phyloP scores from a whole-genome alignment of 768 basidiomycete species.

The Tricholoma hemisulphureum region DNA sequence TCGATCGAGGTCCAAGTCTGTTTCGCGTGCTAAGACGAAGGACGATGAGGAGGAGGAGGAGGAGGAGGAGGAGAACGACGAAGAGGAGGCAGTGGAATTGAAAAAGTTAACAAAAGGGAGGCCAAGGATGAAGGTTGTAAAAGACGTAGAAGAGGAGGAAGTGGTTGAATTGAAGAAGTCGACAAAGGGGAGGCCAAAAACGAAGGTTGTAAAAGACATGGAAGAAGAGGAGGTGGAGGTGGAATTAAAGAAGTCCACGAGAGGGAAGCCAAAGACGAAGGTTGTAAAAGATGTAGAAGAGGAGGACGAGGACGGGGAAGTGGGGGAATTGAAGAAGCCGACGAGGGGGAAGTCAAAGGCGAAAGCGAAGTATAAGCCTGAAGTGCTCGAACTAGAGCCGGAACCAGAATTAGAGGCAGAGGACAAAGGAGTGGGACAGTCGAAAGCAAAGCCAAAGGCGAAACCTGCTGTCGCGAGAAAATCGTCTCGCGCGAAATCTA shows the following conservation, averaged over 20 bases:
- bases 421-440: conserved; percentile 5
- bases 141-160: conserved; percentile 9
- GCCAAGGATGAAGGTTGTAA: conserved; percentile 10
- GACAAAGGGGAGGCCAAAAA: conserved; percentile 7
- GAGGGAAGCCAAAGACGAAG: conserved; percentile 10
- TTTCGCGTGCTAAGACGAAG: conserved; percentile 9
- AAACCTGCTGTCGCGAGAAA: conserved; percentile 7
- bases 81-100: neutral
- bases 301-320: too few relatives aligned
- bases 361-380: neutral
- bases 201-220: too few relatives aligned
- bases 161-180: conserved; percentile 12
- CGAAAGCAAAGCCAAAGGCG: conserved; percentile 11
- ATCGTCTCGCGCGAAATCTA: conserved; percentile 23
- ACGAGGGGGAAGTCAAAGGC: conserved; percentile 8
- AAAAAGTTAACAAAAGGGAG: conserved; percentile 10
- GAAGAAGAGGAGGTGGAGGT: neutral
- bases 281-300: conserved; percentile 9
- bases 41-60: conserved; percentile 15
- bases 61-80: conserved; percentile 8
- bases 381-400: neutral
- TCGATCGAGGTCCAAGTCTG: conserved; percentile 24
- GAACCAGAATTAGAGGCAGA: conserved; percentile 12
- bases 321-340: conserved; percentile 11
- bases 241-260: conserved; percentile 4